These are phyloP conservation scores for Neurospora hispaniola DNA, from an alignment of 495 filamentous ascomycete species.

Conservation along the genomic window DNA sequence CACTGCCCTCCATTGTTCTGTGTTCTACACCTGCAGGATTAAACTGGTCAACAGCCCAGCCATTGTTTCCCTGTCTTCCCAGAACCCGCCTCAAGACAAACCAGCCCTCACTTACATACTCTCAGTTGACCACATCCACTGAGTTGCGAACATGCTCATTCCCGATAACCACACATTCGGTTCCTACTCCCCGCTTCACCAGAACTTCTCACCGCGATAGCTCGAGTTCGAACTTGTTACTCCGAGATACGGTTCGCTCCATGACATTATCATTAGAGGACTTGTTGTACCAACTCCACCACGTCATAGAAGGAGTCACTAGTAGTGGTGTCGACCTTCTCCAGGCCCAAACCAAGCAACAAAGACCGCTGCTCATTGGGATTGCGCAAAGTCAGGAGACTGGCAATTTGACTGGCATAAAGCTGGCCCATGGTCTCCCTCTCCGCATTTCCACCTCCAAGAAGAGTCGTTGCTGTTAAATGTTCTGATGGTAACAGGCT, in stretches of 20 bases:
- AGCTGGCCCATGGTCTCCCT: constrained; percentile 80
- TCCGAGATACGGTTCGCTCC: not conserved
- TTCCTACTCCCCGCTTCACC: not conserved
- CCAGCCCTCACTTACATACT: not conserved
- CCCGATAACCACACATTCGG: not conserved
- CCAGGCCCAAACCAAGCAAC: constrained; percentile 72
- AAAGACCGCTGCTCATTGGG: constrained; percentile 70
- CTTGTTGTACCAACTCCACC: constrained; percentile 65
- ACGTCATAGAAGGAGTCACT: constrained; percentile 73
- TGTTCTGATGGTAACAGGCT: constrained; percentile 64
- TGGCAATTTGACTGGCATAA: constrained; percentile 80
- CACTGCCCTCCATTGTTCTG: not conserved
- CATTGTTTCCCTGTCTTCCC: not conserved
- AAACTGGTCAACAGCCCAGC: not conserved
- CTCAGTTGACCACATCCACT: not conserved
- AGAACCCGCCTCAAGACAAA: not conserved
- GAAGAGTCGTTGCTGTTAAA: constrained; percentile 76
- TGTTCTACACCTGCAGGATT: not conserved
- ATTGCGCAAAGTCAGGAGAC: constrained; percentile 56
- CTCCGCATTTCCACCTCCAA: constrained; percentile 72
- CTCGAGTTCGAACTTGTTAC: not conserved
- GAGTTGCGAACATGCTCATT: not conserved
- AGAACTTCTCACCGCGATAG: not conserved
- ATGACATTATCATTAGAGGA: constrained; percentile 21
- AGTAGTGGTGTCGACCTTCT: constrained; percentile 43